These are phyloP conservation scores for Trypanosoma lewisi DNA, from an alignment of 208 protist species.

Conservation along the genomic window DNA sequence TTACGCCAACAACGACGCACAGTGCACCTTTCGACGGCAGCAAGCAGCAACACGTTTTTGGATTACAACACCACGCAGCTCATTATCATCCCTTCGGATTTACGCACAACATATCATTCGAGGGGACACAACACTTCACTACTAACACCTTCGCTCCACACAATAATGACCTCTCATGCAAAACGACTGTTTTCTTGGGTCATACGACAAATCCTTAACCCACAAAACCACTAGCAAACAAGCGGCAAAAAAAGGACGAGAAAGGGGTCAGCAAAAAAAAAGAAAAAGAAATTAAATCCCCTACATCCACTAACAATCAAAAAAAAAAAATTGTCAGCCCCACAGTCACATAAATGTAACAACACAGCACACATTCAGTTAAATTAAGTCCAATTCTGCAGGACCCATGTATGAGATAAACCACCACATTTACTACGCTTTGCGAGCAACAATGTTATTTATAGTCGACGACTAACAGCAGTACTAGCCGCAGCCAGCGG, in stretches of 20 bases:
- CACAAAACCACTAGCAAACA: not conserved
- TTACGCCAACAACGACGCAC: not conserved
- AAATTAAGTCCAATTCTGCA: too few species aligned
- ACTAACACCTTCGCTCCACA: not conserved
- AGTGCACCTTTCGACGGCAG: not conserved
- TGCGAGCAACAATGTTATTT: too few species aligned
- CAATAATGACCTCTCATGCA: not conserved
- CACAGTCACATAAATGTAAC: too few species aligned
- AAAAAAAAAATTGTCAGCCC: too few species aligned
- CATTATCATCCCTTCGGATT: too few species aligned
- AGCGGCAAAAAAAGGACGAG: slow-evolving; percentile 1
- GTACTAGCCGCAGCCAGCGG: too few species aligned
- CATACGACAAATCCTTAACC: not conserved
- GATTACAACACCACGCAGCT: too few species aligned
- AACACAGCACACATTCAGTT: too few species aligned
- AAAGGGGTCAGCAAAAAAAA: not conserved
- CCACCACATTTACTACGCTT: too few species aligned
- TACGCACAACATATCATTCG: too few species aligned
- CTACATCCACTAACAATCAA: not conserved
- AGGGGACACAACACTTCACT: not conserved
- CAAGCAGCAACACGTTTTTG: not conserved
- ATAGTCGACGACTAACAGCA: too few species aligned
- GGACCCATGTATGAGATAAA: too few species aligned
- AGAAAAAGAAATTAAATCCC: not conserved
- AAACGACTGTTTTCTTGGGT: not conserved